Percentiles rank a stretch among this genome's conserved stretches.
These are phyloP conservation scores for Salix brachista DNA, from an alignment of 345 rosid species.

Conservation along the genomic window DNA sequence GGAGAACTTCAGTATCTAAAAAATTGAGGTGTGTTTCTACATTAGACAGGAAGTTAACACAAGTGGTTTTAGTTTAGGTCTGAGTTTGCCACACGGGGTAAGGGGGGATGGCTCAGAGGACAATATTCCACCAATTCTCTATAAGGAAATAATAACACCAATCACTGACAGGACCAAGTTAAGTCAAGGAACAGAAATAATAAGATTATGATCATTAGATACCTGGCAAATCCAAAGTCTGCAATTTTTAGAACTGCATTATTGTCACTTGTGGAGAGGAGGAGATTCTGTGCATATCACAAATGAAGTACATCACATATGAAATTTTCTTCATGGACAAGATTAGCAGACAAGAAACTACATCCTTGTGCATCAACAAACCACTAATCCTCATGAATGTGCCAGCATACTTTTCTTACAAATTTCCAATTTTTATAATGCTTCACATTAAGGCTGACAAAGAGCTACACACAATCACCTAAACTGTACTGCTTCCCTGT, in stretches of 20 bases:
- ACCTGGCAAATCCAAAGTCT: slow-evolving; percentile 99
- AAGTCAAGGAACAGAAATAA: not conserved
- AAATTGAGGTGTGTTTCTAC: not conserved
- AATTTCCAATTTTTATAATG: not conserved
- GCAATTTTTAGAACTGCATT: slow-evolving; percentile 84
- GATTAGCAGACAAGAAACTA: slow-evolving; percentile 6
- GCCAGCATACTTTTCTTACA: not conserved
- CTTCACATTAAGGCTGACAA: not conserved
- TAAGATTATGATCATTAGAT: slow-evolving; percentile 14
- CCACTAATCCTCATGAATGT: not conserved
- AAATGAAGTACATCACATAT: slow-evolving; percentile 13
- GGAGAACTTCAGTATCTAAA: too few species aligned
- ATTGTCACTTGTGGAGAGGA: slow-evolving; percentile 61
- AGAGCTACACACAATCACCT: not conserved
- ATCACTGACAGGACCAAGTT: not conserved
- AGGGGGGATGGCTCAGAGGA: not conserved
- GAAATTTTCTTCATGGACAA: slow-evolving; percentile 3
- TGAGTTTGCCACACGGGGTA: not conserved
- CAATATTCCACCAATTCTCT: not conserved
- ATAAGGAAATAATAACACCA: not conserved
- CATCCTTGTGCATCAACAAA: not conserved
- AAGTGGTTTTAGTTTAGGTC: not conserved
- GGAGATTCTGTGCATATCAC: slow-evolving; percentile 77
- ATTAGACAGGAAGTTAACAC: not conserved
- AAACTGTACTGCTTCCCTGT: not conserved